These are phyloP conservation scores for Teunomyces lycoperdinae DNA, from an alignment of 805 yeast genomes.

Conservation along the genomic window DNA sequence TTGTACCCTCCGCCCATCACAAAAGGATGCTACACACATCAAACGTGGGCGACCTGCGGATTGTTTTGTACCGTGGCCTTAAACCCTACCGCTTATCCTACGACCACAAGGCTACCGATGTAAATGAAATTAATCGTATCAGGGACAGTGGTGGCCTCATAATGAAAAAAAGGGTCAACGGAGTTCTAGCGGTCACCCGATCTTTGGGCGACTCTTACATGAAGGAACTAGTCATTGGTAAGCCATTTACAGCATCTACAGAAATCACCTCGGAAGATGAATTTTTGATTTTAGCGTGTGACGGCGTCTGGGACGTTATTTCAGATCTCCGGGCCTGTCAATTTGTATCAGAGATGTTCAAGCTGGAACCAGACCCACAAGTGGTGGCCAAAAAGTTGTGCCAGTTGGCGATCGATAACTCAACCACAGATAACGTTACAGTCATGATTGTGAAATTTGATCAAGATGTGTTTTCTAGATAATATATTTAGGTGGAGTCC, in stretches of 20 bases:
- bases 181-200: slow-evolving; percentile 91
- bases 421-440: slow-evolving; percentile 89
- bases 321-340: slow-evolving; percentile 82
- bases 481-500: neutral
- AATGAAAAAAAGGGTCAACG: slow-evolving; percentile 89
- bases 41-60: slow-evolving; percentile 91
- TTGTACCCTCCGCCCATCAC: slow-evolving; percentile 47
- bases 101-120: slow-evolving; percentile 91
- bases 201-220: slow-evolving; percentile 92
- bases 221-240: slow-evolving; percentile 84
- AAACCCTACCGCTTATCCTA: slow-evolving; percentile 77
- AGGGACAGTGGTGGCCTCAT: slow-evolving; percentile 80
- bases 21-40: slow-evolving; percentile 85
- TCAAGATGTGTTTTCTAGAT: slow-evolving; percentile 32
- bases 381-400: slow-evolving; percentile 67
- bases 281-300: slow-evolving; percentile 88
- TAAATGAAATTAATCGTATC: slow-evolving; percentile 71
- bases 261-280: slow-evolving; percentile 66
- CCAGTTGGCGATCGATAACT: slow-evolving; percentile 68
- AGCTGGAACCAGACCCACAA: slow-evolving; percentile 46
- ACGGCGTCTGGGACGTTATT: slow-evolving; percentile 95
- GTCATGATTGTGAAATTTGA: slow-evolving; percentile 79
- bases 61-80: slow-evolving; percentile 74
- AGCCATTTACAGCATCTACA: slow-evolving; percentile 89
- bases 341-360: slow-evolving; percentile 50